Base-by-base conservation (phyloP, 345 rosid species). In the Citrus hindsii region DNA sequence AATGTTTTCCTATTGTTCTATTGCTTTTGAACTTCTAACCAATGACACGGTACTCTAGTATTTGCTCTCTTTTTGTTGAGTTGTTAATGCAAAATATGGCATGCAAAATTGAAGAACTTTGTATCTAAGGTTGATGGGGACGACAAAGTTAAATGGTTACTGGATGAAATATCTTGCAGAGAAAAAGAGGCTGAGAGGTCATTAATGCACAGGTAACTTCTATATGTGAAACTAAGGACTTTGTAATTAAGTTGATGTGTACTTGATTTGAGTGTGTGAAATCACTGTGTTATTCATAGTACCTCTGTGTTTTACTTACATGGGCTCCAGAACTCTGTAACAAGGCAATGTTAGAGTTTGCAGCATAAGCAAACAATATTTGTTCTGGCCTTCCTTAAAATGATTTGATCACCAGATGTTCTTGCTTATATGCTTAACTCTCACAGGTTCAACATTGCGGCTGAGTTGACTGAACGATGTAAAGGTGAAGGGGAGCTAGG, bases 171-270 rank as follows among this genome's bases (percentile, higher is more conserved):
- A 79, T 81, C 87, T 71, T 85, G 10, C 46, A 81, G 86, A 77
- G 93, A 90, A 84, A 90, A 83, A 63, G 93, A 86, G 78, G 92
- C 93, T 76, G 89, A 90, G 83, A 88, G 92, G 61, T 90, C 93
- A 68, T 81, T 88, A 76, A 90, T 90, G 93, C 92, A 88, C 82
- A 84, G 92, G 91, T 88, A 28, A 75, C 71, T 37, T 73, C 70
- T 64, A 63, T 25, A 62, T 62, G 65, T 66, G 28, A 72, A 68
- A 46, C 53, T 27, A 32, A 72, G 35, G 28, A 60, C 55, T 16
- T 67, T 46, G 8, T 61, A 40, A 67, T 71, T 61, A 77, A 37
- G 40, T 53, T 59, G 6, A 58, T 61, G 22, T 60, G 33, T 28
- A 37, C 70, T 13, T 40, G 10, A 62, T 22, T 38, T 30, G 10